Conservation (phyloP, 1,284 basidiomycete species). For the Ganoderma lingzhi region DNA sequence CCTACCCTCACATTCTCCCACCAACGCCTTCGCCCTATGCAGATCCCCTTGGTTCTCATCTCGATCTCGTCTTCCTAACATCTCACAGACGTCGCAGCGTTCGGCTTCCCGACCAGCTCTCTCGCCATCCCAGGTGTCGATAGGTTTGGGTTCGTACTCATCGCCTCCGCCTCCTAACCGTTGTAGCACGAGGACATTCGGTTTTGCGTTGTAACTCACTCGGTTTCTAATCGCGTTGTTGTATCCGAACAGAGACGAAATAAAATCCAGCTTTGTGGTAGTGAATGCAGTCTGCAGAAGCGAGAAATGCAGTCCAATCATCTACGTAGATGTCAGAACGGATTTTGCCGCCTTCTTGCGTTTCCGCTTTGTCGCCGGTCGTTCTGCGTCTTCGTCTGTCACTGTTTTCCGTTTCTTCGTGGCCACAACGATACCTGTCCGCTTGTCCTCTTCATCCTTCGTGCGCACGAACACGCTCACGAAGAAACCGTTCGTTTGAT, state of each 20-base stretch:
- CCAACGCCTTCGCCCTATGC: constrained; percentile 11
- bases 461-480: constrained; percentile 81
- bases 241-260: constrained; percentile 26
- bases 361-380: constrained; percentile 25
- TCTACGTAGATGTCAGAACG: constrained; percentile 2
- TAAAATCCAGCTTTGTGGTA: constrained; percentile 6
- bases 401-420: constrained; percentile 19
- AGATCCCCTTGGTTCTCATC: constrained; percentile 18
- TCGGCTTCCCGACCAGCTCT: constrained; percentile 15
- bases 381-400: constrained; percentile 10
- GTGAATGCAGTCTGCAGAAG: not conserved
- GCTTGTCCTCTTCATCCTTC: constrained; percentile 18
- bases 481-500: constrained; percentile 95
- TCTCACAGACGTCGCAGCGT: constrained; percentile 17
- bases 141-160: constrained; percentile 30
- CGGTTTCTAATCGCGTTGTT: constrained; percentile 28
- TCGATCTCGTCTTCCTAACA: constrained; percentile 15
- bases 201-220: constrained; percentile 29
- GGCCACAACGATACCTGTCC: constrained; percentile 7
- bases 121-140: constrained; percentile 6
- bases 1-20: constrained; percentile 24
- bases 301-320: not conserved
- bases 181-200: constrained; percentile 15
- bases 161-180: constrained; percentile 28
- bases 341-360: constrained; percentile 35